Evolutionary conservation across 495 filamentous ascomycete species (phyloP).

Genomic region (Hypoxylon fragiforme): DNA sequence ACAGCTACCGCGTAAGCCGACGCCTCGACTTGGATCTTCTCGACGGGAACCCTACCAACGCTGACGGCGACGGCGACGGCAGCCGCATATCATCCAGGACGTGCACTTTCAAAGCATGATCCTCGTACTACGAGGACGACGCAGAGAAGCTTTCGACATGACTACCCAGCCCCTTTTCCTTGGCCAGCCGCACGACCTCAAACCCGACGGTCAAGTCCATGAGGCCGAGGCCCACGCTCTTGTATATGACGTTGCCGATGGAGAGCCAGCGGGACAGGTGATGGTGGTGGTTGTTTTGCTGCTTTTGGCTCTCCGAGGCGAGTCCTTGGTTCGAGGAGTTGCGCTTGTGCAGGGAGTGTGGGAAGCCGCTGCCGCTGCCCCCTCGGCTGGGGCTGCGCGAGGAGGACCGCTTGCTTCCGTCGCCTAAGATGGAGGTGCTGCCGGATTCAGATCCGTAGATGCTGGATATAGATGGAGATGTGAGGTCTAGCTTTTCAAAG

Average conservation of each 20-base stretch:
- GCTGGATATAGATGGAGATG: constrained; percentile 35
- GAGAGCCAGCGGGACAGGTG: constrained; percentile 71
- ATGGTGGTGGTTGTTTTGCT: constrained; percentile 49
- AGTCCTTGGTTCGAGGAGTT: constrained; percentile 26
- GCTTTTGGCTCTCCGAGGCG: constrained; percentile 22
- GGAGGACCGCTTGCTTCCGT: constrained; percentile 33
- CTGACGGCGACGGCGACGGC: not conserved
- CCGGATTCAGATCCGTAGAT: constrained; percentile 31
- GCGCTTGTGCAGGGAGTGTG: constrained; percentile 24
- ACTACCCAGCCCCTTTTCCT: constrained; percentile 71
- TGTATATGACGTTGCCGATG: constrained; percentile 84
- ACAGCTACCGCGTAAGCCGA: constrained; percentile 3
- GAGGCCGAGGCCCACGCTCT: constrained; percentile 76
- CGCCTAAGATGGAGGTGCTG: not conserved
- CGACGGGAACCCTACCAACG: too few relatives aligned
- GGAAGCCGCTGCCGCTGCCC: constrained; percentile 10
- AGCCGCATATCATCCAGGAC: constrained; percentile 9
- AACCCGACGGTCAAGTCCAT: constrained; percentile 81
- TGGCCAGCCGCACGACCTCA: constrained; percentile 74
- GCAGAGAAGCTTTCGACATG: constrained; percentile 72
- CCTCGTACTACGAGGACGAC: constrained; percentile 12
- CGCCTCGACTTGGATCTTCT: not conserved
- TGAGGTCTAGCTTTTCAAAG: constrained; percentile 36
- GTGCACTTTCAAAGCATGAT: not conserved
- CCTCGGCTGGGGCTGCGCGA: constrained; percentile 31